Evolutionary conservation across 2,329 filamentous ascomycete genomes (phyloP), one percentile per base, ranked within the genome.

Genomic region (Hypoxylon sp.): DNA sequence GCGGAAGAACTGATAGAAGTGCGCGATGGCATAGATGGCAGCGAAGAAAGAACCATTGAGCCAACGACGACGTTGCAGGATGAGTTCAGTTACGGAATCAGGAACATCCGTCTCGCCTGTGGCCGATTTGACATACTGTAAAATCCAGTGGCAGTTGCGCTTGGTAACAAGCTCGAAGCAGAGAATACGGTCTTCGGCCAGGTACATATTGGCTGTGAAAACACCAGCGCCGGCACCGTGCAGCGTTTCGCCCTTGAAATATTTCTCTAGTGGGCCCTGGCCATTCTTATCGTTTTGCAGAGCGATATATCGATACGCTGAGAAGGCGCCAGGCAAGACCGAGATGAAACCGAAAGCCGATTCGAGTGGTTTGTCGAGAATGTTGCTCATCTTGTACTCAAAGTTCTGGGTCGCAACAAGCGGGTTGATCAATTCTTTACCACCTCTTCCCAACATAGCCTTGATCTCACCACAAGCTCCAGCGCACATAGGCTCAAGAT

Each of bases 301-400:
- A 1, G 96, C 96, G 74, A 98, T 93, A 80, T 97, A 99, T 45
- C 97, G 89, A 79, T 99, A 99, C 1, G 96, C 96, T 77, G 93
- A 97, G 57, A 99, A 87, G 0, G 96, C 96, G 80, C 96, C 97
- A 0, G 96, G 97, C 71, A 99, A 83, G 73, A 99, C 96, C 5
- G 95, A 98, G 73, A 99, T 99, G 78, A 98, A 99, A 1, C 96
- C 96, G 79, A 99, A 99, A 0, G 97, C 95, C 0, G 93, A 97
- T 79, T 99, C 96, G 1, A 99, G 84, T 0, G 96, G 96, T 80
- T 99, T 99, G 79, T 99, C 96, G 25, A 99, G 85, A 75, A 99
- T 99, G 75, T 99, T 99, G 43, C 94, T 97, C 93, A 99, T 98
- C 81, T 99, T 99, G 85, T 99, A 99, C 83, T 99, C 96, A 73